Conservation (phyloP, 192 early-diverging fungal species). For the Phlyctochytrium arcticum region DNA sequence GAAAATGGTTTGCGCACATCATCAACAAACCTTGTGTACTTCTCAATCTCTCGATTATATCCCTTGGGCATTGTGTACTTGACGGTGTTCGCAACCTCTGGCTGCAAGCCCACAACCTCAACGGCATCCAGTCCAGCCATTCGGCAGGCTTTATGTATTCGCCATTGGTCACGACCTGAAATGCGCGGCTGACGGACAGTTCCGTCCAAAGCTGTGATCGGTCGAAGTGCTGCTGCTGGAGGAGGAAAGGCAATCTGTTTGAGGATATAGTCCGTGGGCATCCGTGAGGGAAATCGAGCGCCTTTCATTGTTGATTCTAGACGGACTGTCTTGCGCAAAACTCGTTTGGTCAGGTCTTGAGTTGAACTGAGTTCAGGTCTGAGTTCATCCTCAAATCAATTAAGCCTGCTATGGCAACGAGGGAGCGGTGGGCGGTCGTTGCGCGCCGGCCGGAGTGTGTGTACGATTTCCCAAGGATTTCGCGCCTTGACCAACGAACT, state of each 20-base stretch:
- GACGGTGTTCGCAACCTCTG: slow-evolving; percentile 3
- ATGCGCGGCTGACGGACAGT: slow-evolving; percentile 32
- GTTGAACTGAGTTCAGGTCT: background rate
- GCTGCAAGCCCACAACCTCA: slow-evolving; percentile 18
- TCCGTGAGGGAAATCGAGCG: slow-evolving; percentile 30
- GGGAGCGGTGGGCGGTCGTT: background rate
- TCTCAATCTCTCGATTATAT: slow-evolving; percentile 23
- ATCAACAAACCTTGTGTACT: slow-evolving; percentile 21
- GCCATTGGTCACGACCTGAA: slow-evolving; percentile 29
- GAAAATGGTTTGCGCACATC: background rate
- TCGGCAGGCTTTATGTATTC: slow-evolving; percentile 35
- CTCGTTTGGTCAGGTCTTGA: background rate
- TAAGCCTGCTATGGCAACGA: background rate
- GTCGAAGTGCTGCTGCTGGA: slow-evolving; percentile 19
- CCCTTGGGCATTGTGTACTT: slow-evolving; percentile 32
- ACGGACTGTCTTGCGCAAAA: background rate
- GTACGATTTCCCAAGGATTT: background rate
- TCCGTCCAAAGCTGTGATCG: slow-evolving; percentile 23
- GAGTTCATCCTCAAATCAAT: background rate
- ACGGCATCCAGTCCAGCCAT: slow-evolving; percentile 38
- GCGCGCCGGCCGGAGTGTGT: background rate
- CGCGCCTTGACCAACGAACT: background rate
- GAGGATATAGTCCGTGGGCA: slow-evolving; percentile 43
- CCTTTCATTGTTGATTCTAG: slow-evolving; percentile 12
- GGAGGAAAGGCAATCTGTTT: slow-evolving; percentile 44